phyloP scores from a whole-genome alignment of 1,284 basidiomycete species.

The Trametes polyzona region DNA sequence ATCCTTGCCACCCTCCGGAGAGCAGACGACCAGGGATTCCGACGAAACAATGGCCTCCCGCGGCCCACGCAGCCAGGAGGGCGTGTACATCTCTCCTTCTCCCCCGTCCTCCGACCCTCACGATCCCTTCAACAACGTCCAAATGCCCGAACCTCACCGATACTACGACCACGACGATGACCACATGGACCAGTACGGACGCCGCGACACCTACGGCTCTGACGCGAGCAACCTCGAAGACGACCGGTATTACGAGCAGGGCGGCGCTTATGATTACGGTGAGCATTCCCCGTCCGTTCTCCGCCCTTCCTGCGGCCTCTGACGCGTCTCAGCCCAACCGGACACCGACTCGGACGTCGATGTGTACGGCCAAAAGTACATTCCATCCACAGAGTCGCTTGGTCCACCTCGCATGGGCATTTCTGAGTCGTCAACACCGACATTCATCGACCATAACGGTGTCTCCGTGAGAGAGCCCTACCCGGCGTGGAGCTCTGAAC shows the following conservation, averaged over 20 bases:
- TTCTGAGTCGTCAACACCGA: conserved; percentile 66
- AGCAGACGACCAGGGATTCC: conserved; percentile 1
- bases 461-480: conserved; percentile 75
- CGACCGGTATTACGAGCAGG: conserved; percentile 65
- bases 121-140: conserved; percentile 59
- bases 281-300: conserved; percentile 22
- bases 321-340: conserved; percentile 48
- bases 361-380: conserved; percentile 67
- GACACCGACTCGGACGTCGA: conserved; percentile 82
- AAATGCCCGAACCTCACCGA: conserved; percentile 42
- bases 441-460: conserved; percentile 57
- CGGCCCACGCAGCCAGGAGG: conserved; percentile 37
- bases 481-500: conserved; percentile 92
- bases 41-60: conserved; percentile 33
- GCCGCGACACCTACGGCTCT: conserved; percentile 68
- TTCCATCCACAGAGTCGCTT: conserved; percentile 74
- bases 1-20: background rate
- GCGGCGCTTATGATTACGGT: conserved; percentile 63
- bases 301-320: conserved; percentile 26
- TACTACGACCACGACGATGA: conserved; percentile 83
- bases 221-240: conserved; percentile 72
- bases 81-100: conserved; percentile 39
- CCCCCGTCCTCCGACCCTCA: conserved; percentile 39
- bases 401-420: conserved; percentile 59
- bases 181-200: conserved; percentile 57